Evolutionary conservation across 148 eudicot genomes (phyloP).

Genomic region (Dysphania ambrosioides): DNA sequence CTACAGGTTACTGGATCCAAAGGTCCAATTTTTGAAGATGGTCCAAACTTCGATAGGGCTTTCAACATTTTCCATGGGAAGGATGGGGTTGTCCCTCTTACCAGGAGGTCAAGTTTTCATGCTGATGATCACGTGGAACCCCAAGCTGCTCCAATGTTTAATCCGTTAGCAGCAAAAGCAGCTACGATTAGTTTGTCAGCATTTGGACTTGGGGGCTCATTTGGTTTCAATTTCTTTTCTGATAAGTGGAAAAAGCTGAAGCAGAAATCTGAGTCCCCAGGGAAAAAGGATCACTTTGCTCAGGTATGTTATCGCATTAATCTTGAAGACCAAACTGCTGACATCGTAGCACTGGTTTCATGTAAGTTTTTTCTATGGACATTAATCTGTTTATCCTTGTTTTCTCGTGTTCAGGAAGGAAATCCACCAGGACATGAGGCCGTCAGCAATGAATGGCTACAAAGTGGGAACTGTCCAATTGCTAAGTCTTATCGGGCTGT

Average conservation of each 20-base stretch:
- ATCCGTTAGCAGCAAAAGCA: constrained; percentile 65
- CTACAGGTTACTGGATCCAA: constrained; percentile 50
- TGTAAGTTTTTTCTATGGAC: not conserved
- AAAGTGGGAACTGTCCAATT: constrained; percentile 68
- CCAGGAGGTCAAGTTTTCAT: constrained; percentile 31
- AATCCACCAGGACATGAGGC: constrained; percentile 57
- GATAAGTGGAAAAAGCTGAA: constrained; percentile 48
- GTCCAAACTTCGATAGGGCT: constrained; percentile 68
- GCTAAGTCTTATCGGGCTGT: constrained; percentile 81
- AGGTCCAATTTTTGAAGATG: constrained; percentile 91
- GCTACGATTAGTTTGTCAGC: constrained; percentile 71
- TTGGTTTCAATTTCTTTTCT: constrained; percentile 51
- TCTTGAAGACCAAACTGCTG: not conserved
- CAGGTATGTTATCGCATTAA: constrained; percentile 30
- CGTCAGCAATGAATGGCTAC: constrained; percentile 60
- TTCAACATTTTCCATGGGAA: constrained; percentile 75
- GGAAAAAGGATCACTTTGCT: constrained; percentile 31
- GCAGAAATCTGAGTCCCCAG: constrained; percentile 42
- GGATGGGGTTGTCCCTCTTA: constrained; percentile 74
- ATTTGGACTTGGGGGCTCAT: constrained; percentile 79
- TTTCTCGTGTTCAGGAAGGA: constrained; percentile 37
- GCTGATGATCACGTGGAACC: constrained; percentile 28
- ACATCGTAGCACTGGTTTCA: not conserved
- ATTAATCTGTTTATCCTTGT: not conserved
- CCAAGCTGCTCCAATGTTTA: constrained; percentile 42